phyloP scores from a whole-genome alignment of 257 asterid genomes.

The Primulina huaijiensis region DNA sequence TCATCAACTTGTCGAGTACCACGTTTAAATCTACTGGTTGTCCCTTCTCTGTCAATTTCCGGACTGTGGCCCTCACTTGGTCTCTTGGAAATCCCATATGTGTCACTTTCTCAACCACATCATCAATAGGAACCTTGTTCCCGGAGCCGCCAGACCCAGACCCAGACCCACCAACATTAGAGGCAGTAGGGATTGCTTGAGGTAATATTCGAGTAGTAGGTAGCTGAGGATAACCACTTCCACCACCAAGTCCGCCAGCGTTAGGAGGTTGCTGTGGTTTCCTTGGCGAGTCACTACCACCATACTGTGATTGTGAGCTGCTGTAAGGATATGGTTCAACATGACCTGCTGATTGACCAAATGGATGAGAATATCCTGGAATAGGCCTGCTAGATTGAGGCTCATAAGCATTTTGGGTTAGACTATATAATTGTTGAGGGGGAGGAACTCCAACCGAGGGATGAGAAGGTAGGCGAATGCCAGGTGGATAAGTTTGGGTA shows the following conservation, averaged over 20 bases:
- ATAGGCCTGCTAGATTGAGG: slow-evolving; percentile 64
- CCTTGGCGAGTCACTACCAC: slow-evolving; percentile 53
- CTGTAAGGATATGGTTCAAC: slow-evolving; percentile 68
- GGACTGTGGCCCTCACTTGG: slow-evolving; percentile 76
- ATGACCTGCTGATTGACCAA: slow-evolving; percentile 50
- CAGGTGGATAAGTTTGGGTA: slow-evolving; percentile 52
- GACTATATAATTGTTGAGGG: slow-evolving; percentile 59
- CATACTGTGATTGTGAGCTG: slow-evolving; percentile 52
- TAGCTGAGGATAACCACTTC: slow-evolving; percentile 73
- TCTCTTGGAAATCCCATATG: slow-evolving; percentile 92
- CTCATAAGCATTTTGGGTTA: slow-evolving; percentile 55
- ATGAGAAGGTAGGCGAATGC: slow-evolving; percentile 44
- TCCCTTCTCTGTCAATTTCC: slow-evolving; percentile 87
- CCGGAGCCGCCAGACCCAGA: slow-evolving; percentile 54
- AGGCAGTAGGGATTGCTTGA: slow-evolving; percentile 81
- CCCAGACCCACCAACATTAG: slow-evolving; percentile 53
- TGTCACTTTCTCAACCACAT: slow-evolving; percentile 92
- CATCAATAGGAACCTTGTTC: slow-evolving; percentile 79
- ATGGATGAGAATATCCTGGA: slow-evolving; percentile 64
- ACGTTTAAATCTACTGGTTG: slow-evolving; percentile 85
- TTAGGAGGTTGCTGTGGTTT: slow-evolving; percentile 51
- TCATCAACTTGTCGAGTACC: slow-evolving; percentile 96
- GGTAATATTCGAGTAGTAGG: slow-evolving; percentile 88
- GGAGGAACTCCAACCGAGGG: slow-evolving; percentile 51
- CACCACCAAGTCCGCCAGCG: slow-evolving; percentile 49